phyloP scores from a whole-genome alignment of 2,329 filamentous ascomycete species.

The Cadophora luteo-olivacea region DNA sequence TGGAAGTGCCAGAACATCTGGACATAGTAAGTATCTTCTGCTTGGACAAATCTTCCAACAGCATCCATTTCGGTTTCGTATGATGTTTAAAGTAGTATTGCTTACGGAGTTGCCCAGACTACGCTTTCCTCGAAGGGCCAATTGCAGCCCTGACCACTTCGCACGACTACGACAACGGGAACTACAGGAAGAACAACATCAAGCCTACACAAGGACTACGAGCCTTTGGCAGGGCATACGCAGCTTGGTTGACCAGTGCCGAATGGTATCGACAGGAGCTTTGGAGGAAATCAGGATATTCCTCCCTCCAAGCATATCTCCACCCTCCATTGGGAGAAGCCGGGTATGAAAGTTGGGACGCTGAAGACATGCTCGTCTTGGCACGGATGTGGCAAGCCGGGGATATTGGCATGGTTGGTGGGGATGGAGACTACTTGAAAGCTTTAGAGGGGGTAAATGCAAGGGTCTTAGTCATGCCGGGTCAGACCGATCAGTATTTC shows the following conservation, averaged over 20 bases:
- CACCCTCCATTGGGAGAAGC: constrained; percentile 41
- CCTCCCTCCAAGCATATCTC: constrained; percentile 48
- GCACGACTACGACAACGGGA: constrained; percentile 49
- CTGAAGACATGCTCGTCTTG: constrained; percentile 51
- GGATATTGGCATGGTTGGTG: constrained; percentile 43
- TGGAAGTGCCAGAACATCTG: constrained; percentile 52
- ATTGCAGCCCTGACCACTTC: constrained; percentile 50
- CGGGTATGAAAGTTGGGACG: constrained; percentile 49
- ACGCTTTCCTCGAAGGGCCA: constrained; percentile 55
- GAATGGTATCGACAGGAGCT: constrained; percentile 52
- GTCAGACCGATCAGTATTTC: constrained; percentile 72
- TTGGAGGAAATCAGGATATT: constrained; percentile 48
- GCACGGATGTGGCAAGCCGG: constrained; percentile 55
- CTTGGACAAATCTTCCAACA: neutral
- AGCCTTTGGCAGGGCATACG: constrained; percentile 55
- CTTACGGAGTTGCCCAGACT: constrained; percentile 37
- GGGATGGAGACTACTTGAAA: constrained; percentile 50
- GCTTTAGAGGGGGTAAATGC: constrained; percentile 66
- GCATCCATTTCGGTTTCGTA: too few species aligned
- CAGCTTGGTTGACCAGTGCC: constrained; percentile 54
- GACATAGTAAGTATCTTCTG: constrained; percentile 45
- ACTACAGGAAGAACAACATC: constrained; percentile 40
- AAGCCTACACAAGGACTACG: constrained; percentile 47
- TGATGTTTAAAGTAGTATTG: too few species aligned
- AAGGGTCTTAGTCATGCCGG: constrained; percentile 65